Base-by-base conservation (phyloP, 2,329 filamentous ascomycete genomes). In the Dothideomycetes sp. region DNA sequence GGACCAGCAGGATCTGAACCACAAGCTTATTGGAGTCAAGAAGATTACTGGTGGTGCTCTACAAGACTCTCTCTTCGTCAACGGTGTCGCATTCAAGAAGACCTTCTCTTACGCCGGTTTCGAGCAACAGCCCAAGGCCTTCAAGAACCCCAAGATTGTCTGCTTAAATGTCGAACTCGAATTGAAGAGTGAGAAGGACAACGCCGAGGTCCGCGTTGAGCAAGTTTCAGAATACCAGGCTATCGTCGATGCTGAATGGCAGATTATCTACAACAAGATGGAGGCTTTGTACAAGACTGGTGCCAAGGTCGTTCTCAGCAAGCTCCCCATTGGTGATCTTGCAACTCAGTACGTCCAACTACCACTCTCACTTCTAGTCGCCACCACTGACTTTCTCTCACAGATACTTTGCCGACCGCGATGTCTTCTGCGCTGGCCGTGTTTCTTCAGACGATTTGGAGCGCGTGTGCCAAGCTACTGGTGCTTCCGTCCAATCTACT, bases 181-280 rank as follows among this genome's bases (percentile, higher is more conserved):
- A 69, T 73, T 98, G 53, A 98, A 98, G 78, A 89, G 85, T 47
- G 91, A 98, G 65, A 98, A 95, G 74, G 91, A 98, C 69, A 98
- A 98, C 57, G 91, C 91, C 45, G 91, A 98, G 70, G 87, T 98
- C 49, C 82, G 91, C 45, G 88, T 98, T 44, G 91, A 96, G 67
- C 88, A 96, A 65, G 91, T 98, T 38, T 94, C 89, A 15, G 91
- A 98, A 68, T 98, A 98, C 70, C 91, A 98, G 69, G 91, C 91
- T 48, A 95, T 98, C 53, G 91, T 98, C 60, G 91, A 98, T 59
- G 91, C 91, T 20, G 91, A 98, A 67, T 98, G 91, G 91, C 87
- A 95, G 66, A 98, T 98, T 60, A 98, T 98, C 64, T 96, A 82
- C 78, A 89, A 95, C 73, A 98, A 98, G 74, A 84, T 98, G 62